Evolutionary conservation across 495 filamentous ascomycete genomes (phyloP).

Genomic region (Lineolata rhizophorae): DNA sequence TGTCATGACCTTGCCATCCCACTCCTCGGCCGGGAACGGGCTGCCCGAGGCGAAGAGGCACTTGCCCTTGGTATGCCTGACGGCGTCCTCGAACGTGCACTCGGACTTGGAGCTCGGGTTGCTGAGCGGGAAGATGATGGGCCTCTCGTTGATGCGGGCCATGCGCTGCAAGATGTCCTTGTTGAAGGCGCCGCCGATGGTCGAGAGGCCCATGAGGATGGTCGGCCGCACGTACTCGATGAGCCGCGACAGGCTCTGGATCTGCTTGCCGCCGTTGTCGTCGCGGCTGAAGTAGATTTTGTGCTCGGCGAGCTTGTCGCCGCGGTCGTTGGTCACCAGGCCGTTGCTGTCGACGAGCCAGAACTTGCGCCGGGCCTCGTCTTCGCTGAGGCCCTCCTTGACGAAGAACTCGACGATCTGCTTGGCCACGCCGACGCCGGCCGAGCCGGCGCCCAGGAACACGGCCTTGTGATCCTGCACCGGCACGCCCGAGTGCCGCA

Average conservation of each 20-base stretch:
- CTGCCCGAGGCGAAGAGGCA: conserved; percentile 89
- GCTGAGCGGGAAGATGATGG: conserved; percentile 83
- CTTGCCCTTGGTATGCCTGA: conserved; percentile 71
- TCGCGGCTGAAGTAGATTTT: conserved; percentile 90
- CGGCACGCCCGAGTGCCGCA: conserved; percentile 68
- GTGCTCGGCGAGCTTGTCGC: conserved; percentile 86
- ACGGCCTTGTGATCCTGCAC: conserved; percentile 82
- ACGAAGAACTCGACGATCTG: conserved; percentile 94
- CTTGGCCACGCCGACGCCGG: conserved; percentile 90
- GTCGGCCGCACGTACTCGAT: conserved; percentile 87
- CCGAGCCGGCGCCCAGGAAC: conserved; percentile 88
- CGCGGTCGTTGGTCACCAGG: conserved; percentile 80
- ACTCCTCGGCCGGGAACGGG: conserved; percentile 60
- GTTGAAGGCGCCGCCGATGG: conserved; percentile 86
- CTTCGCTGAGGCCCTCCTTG: conserved; percentile 77
- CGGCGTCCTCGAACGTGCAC: conserved; percentile 83
- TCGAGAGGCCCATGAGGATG: conserved; percentile 83
- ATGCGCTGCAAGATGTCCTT: conserved; percentile 67
- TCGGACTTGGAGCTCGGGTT: conserved; percentile 93
- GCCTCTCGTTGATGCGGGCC: conserved; percentile 55
- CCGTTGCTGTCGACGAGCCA: conserved; percentile 93
- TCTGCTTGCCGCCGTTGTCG: conserved; percentile 83
- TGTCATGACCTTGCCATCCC: conserved; percentile 45
- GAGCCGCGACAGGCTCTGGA: conserved; percentile 72
- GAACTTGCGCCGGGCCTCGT: conserved; percentile 76